Conservation (phyloP, 1,284 basidiomycete species). For the Fomitopsis schrenkii region DNA sequence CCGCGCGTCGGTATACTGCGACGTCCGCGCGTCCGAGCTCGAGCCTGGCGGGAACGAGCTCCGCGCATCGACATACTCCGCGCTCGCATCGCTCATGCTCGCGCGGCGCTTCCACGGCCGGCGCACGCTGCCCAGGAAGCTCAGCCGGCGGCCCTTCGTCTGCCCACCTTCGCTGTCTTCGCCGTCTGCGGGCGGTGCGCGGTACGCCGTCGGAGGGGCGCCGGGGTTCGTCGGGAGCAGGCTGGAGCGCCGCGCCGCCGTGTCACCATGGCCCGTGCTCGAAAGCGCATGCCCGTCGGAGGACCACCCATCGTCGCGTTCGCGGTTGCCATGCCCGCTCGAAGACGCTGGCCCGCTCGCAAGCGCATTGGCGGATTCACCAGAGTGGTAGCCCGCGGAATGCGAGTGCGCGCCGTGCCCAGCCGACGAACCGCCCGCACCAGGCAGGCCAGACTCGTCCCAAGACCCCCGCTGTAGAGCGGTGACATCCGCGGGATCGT, state of each 20-base stretch:
- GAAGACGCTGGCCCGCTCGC: conserved; percentile 3
- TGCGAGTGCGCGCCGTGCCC: conserved; percentile 1
- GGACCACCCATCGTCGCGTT: conserved; percentile 8
- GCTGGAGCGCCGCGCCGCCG: conserved; percentile 15
- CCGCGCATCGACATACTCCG: background rate
- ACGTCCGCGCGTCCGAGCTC: background rate
- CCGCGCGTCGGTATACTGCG: background rate
- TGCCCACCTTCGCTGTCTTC: conserved; percentile 5
- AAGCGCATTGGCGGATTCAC: conserved; percentile 1
- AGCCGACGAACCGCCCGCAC: conserved; percentile 5
- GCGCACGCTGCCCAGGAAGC: conserved; percentile 19
- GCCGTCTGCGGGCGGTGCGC: conserved; percentile 8
- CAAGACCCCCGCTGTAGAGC: conserved; percentile 9
- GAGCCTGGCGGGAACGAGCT: background rate
- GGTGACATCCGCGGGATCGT: conserved; percentile 4
- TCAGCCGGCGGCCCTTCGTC: conserved; percentile 8
- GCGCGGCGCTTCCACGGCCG: conserved; percentile 5
- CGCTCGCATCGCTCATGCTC: background rate
- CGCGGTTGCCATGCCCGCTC: conserved; percentile 7
- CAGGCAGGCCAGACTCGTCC: background rate
- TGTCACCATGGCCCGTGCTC: background rate
- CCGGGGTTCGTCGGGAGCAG: conserved; percentile 20
- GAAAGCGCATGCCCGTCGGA: conserved; percentile 13
- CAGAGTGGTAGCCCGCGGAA: background rate
- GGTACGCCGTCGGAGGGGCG: conserved; percentile 15